Conservation (phyloP, 2,329 filamentous ascomycete species). For the Sclerotinia spermophila region DNA sequence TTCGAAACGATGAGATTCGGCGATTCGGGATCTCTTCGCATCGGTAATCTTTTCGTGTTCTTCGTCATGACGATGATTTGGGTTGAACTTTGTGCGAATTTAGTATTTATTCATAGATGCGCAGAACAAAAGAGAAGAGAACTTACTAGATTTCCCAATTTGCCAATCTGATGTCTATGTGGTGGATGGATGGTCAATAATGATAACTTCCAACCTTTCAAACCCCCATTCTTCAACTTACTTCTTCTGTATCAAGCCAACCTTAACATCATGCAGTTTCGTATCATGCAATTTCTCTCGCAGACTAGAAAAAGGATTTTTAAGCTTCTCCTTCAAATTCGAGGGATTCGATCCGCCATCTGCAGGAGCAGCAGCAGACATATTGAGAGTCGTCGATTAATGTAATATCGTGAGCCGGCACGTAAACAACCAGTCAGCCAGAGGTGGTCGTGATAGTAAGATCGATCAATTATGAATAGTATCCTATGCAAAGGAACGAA, state of each 20-base stretch:
- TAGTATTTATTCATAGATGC: neutral
- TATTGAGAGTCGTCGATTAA: slow-evolving; percentile 11
- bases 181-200: slow-evolving; percentile 11
- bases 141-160: slow-evolving; percentile 57
- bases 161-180: slow-evolving; percentile 56
- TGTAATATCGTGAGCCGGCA: neutral
- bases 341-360: slow-evolving; percentile 33
- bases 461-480: neutral
- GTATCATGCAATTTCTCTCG: slow-evolving; percentile 52
- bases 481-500: neutral
- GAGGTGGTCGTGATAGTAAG: neutral
- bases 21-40: slow-evolving; percentile 68
- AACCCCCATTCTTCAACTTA: slow-evolving; percentile 33
- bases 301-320: slow-evolving; percentile 45
- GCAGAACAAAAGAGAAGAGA: neutral
- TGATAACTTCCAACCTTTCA: neutral
- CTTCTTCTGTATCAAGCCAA: slow-evolving; percentile 58
- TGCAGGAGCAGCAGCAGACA: slow-evolving; percentile 30
- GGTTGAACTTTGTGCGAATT: slow-evolving; percentile 56
- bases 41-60: slow-evolving; percentile 84
- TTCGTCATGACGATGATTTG: slow-evolving; percentile 89
- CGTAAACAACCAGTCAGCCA: neutral
- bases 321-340: slow-evolving; percentile 44
- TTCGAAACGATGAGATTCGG: slow-evolving; percentile 75
- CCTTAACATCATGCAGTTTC: slow-evolving; percentile 55